phyloP scores from a whole-genome alignment of 345 rosid genomes.

The Atalantia buxifolia region DNA sequence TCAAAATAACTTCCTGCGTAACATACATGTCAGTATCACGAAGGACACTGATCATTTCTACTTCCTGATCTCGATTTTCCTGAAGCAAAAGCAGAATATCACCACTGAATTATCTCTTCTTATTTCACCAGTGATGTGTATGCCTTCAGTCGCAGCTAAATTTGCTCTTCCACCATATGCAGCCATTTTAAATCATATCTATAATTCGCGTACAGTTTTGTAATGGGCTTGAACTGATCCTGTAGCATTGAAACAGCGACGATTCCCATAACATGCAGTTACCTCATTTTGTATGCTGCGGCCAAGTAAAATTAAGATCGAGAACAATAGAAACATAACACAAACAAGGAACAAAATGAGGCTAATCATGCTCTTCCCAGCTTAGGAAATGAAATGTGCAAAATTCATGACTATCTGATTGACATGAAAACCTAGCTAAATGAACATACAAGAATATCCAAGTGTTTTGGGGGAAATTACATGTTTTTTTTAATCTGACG shows the following conservation, averaged over 20 bases:
- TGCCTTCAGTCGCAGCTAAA: background rate
- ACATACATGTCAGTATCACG: too few relatives aligned
- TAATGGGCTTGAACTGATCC: background rate
- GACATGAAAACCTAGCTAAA: background rate
- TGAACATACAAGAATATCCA: background rate
- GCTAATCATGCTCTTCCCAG: background rate
- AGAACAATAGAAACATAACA: background rate
- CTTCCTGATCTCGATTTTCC: too few relatives aligned
- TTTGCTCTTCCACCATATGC: background rate
- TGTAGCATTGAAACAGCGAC: background rate
- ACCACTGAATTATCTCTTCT: too few relatives aligned
- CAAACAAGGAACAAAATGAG: background rate
- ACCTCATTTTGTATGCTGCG: background rate
- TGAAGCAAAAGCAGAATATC: too few relatives aligned
- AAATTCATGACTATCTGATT: background rate
- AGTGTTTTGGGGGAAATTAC: background rate
- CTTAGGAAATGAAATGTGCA: background rate
- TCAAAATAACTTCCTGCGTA: too few relatives aligned
- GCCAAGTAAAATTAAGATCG: background rate
- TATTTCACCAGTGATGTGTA: too few relatives aligned
- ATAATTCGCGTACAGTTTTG: background rate
- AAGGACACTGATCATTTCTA: too few relatives aligned
- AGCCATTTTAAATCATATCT: background rate
- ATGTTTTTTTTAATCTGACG: background rate
- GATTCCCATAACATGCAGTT: background rate